phyloP scores from a whole-genome alignment of 2,329 filamentous ascomycete genomes.

The Penicillium griseofulvum region DNA sequence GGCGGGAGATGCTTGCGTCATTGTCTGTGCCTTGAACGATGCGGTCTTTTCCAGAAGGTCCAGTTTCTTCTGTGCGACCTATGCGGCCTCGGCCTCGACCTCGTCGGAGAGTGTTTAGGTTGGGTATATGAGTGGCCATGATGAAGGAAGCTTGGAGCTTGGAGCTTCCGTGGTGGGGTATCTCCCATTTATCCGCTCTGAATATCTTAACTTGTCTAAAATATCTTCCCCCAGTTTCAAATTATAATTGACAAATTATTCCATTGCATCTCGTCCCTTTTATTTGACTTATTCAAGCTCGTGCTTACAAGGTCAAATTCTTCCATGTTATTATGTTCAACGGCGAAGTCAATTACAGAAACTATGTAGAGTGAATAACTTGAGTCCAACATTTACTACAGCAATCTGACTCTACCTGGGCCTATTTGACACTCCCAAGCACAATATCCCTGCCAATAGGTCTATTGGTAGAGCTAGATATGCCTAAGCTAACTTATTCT shows the following conservation, averaged over 20 bases:
- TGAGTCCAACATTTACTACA: neutral
- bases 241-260: neutral
- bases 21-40: slow-evolving; percentile 86
- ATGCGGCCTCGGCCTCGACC: slow-evolving; percentile 49
- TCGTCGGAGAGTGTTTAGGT: slow-evolving; percentile 63
- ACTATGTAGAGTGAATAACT: neutral
- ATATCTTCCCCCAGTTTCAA: neutral
- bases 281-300: neutral
- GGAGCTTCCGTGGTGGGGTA: slow-evolving; percentile 16
- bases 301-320: neutral
- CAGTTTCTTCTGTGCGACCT: slow-evolving; percentile 15
- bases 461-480: neutral
- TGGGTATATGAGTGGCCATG: slow-evolving; percentile 77
- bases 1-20: slow-evolving; percentile 82
- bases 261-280: neutral
- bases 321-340: neutral
- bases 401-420: no score
- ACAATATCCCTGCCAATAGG: neutral
- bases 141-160: slow-evolving; percentile 19
- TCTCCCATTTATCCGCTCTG: neutral
- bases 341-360: neutral
- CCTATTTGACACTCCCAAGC: neutral
- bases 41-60: slow-evolving; percentile 58
- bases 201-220: neutral
- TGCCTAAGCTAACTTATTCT: slow-evolving; percentile 34